These are phyloP conservation scores for Colletotrichum ledebouriae DNA, from an alignment of 2,329 filamentous ascomycete species.

Conservation along the genomic window DNA sequence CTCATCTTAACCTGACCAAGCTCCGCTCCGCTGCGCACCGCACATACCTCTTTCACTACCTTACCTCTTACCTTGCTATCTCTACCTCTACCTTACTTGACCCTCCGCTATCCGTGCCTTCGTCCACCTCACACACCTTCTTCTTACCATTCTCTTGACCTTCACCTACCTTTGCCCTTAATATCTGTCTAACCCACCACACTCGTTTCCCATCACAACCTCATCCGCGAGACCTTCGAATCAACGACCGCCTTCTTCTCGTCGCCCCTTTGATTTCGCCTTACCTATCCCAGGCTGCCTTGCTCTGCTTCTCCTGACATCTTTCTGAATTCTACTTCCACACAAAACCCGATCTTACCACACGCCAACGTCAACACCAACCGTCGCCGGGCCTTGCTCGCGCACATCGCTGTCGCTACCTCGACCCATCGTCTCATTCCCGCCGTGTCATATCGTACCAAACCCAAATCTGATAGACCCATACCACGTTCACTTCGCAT, in stretches of 20 bases:
- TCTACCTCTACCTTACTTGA: constrained; percentile 14
- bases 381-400: constrained; percentile 4
- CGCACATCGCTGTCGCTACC: neutral
- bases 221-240: constrained; percentile 11
- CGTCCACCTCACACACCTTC: constrained; percentile 10
- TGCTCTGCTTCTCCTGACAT: constrained; percentile 15
- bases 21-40: constrained; percentile 17
- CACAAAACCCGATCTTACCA: constrained; percentile 8
- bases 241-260: neutral
- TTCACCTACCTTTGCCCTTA: constrained; percentile 19
- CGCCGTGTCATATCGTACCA: neutral
- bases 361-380: neutral
- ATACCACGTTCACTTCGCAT: constrained; percentile 3
- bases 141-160: neutral
- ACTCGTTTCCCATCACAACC: constrained; percentile 39
- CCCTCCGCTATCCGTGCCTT: constrained; percentile 2
- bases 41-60: constrained; percentile 32
- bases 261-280: constrained; percentile 11
- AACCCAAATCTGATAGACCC: constrained; percentile 6
- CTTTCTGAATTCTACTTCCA: neutral
- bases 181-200: constrained; percentile 34
- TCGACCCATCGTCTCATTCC: neutral
- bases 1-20: constrained; percentile 28
- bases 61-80: neutral
- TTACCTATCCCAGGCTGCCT: constrained; percentile 3